Evolutionary conservation across 345 rosid genomes (phyloP).

Genomic region (sweet orange (Citrus sinensis)): DNA sequence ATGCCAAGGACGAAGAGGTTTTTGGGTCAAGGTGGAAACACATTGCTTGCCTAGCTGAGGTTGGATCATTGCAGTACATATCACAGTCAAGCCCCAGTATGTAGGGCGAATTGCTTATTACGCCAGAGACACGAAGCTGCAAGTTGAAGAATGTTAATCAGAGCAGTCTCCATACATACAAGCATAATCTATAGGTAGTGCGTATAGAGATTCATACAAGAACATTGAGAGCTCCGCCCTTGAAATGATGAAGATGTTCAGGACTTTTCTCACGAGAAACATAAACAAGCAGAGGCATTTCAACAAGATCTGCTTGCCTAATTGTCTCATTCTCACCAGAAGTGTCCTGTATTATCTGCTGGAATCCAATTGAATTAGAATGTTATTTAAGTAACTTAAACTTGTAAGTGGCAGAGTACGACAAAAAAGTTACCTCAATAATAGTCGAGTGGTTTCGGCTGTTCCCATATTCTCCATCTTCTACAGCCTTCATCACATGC

Average conservation of each 20-base stretch:
- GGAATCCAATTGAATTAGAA: background rate
- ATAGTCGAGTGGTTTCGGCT: conserved; percentile 24
- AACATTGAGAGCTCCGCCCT: conserved; percentile 58
- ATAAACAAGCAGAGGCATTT: conserved; percentile 40
- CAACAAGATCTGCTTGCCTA: background rate
- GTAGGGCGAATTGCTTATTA: conserved; percentile 44
- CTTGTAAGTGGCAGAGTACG: background rate
- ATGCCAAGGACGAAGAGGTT: conserved; percentile 30
- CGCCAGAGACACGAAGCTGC: conserved; percentile 52
- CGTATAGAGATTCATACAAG: conserved; percentile 26
- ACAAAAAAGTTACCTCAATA: conserved; percentile 23
- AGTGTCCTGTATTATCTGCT: conserved; percentile 1
- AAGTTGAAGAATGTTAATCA: background rate
- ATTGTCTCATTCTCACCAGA: background rate
- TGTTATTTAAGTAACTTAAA: background rate
- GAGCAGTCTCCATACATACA: background rate
- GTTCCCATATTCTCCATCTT: background rate
- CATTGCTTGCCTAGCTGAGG: conserved; percentile 47
- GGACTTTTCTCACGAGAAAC: conserved; percentile 47
- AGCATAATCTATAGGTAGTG: background rate
- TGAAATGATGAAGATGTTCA: conserved; percentile 36
- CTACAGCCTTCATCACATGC: conserved; percentile 2
- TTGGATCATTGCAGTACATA: conserved; percentile 51
- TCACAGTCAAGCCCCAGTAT: conserved; percentile 48
- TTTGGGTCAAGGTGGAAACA: conserved; percentile 40